Evolutionary conservation across 768 basidiomycete species (phyloP), one percentile per base, ranked within the genome.

Genomic region (Austroboletus festivus): DNA sequence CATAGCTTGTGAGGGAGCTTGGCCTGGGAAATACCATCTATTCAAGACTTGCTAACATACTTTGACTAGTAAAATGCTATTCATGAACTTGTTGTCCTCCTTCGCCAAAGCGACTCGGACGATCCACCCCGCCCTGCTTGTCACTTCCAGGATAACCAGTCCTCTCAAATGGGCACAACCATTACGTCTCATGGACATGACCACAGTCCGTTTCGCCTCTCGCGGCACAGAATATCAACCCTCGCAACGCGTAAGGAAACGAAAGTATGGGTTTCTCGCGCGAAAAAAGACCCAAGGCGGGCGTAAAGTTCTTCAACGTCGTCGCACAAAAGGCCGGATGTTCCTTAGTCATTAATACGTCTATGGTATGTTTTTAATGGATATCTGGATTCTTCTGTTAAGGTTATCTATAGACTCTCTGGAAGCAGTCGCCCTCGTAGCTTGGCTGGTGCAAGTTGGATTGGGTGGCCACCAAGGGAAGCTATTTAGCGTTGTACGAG

Each of bases 221-320:
- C 80, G 82, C 38, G 94, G 94, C 38, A 79, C 82, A n/a, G 91
- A 94, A 69, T 98, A 97, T 60, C 94, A 97, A 65, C 94, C 94
- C n/a, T 92, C 89, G 0, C 93, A 95, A 68, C 79, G 93, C 35
- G 89, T 89, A 62, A 74, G 94, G 56, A 98, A 98, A 74, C 78
- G 92, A 58, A 92, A 86, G 64, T 89, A 91, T 63, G 94, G 94
- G 6, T 98, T 95, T 68, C 77, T 98, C 28, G 79, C 85, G 0
- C 72, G 93, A 50, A 82, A 86, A 66, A 77, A 77, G 56, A 80
- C 75, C 9, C 75, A 78, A 20, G 73, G 79, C 30, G 93, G 92
- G 3, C 79, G 85, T 54, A 89, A 79, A 58, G 79, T 90, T 37
- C 71, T 97, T 44, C 75, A 67, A 20, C 75, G 88, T 45, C 79